These are phyloP conservation scores for Triglochin maritima DNA, from an alignment of 106 monocot genomes.

Conservation along the genomic window DNA sequence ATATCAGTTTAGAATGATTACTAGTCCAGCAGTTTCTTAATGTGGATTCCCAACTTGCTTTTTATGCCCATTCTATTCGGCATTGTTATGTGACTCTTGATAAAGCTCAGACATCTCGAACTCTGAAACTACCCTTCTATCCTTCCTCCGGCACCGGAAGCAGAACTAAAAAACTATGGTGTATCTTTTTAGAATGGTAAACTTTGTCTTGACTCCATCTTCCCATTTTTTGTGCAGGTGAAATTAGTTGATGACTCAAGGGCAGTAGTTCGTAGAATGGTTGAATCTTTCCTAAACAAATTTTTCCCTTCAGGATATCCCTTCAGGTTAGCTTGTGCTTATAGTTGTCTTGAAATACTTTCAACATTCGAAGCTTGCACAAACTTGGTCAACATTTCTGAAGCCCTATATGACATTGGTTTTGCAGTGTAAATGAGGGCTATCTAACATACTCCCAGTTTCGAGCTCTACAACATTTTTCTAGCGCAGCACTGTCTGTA, in stretches of 20 bases:
- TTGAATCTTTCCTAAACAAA: conserved; percentile 83
- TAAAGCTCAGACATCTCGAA: too few relatives aligned
- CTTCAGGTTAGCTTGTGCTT: conserved; percentile 41
- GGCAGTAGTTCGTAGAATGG: conserved; percentile 40
- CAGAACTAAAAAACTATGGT: not conserved
- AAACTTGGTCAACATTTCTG: too few relatives aligned
- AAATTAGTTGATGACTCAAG: conserved; percentile 57
- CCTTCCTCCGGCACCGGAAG: too few relatives aligned
- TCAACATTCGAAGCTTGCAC: too few relatives aligned
- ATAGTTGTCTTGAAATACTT: not conserved
- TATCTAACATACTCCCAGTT: conserved; percentile 76
- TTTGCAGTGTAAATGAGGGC: conserved; percentile 81
- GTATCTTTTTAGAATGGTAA: not conserved
- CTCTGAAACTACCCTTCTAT: too few relatives aligned
- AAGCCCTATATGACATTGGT: too few relatives aligned
- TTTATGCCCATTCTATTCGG: too few relatives aligned
- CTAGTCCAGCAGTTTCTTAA: too few relatives aligned
- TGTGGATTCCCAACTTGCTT: too few relatives aligned
- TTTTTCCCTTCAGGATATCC: conserved; percentile 96
- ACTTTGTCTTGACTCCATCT: not conserved
- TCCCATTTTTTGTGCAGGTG: conserved; percentile 31
- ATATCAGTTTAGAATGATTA: too few relatives aligned
- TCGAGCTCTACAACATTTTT: conserved; percentile 81
- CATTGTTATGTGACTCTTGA: not conserved
- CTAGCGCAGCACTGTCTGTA: conserved; percentile 86